Conservation (phyloP, 768 basidiomycete species). For the Lactifluus echinatus region DNA sequence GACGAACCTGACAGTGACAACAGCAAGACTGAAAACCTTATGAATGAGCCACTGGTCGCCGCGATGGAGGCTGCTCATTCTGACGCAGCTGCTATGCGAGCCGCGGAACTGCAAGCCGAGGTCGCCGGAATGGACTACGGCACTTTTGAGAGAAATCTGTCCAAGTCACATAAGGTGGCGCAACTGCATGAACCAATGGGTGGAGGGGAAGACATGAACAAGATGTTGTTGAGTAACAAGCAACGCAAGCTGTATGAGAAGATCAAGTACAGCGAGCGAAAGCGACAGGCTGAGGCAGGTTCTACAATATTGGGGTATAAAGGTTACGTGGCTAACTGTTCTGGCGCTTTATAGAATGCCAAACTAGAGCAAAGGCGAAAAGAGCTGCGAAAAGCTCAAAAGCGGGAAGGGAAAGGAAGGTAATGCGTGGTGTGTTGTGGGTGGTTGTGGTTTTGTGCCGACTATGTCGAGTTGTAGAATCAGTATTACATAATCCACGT, state of each 20-base stretch:
- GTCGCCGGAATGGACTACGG: slow-evolving; percentile 74
- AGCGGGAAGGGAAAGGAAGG: slow-evolving; percentile 17
- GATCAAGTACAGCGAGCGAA: slow-evolving; percentile 81
- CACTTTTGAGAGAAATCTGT: slow-evolving; percentile 68
- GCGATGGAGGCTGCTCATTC: slow-evolving; percentile 35
- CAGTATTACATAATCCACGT: slow-evolving; percentile 7
- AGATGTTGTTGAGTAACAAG: slow-evolving; percentile 97
- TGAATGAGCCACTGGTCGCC: slow-evolving; percentile 28
- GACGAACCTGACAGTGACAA: slow-evolving; percentile 23
- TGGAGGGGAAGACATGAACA: slow-evolving; percentile 79
- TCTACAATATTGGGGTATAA: neutral
- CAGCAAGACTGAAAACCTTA: slow-evolving; percentile 20
- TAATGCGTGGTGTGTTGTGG: no score
- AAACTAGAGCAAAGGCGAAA: slow-evolving; percentile 52
- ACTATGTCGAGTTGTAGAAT: no score
- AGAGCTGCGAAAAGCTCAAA: slow-evolving; percentile 39
- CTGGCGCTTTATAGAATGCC: slow-evolving; percentile 39
- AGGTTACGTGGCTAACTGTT: slow-evolving; percentile 11
- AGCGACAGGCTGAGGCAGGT: slow-evolving; percentile 71
- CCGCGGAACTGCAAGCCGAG: slow-evolving; percentile 90
- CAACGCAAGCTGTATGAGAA: slow-evolving; percentile 89
- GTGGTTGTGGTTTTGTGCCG: no score
- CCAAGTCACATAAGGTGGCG: slow-evolving; percentile 44
- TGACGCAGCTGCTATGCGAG: slow-evolving; percentile 64
- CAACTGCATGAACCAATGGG: slow-evolving; percentile 24